phyloP scores from a whole-genome alignment of 495 filamentous ascomycete genomes.

The Diplogelasinospora grovesii region DNA sequence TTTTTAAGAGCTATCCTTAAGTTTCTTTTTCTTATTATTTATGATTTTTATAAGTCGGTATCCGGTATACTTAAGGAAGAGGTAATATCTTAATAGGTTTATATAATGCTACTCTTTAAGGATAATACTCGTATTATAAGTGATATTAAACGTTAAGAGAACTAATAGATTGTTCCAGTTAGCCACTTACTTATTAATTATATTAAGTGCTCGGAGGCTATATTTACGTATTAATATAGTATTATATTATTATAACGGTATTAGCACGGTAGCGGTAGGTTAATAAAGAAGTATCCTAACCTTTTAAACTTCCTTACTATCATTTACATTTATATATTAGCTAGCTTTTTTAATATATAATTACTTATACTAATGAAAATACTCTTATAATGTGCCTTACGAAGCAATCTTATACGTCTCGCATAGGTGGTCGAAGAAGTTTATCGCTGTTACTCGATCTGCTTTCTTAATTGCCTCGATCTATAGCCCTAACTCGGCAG shows the following conservation, averaged over 20 bases:
- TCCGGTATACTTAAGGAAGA: conserved; percentile 10
- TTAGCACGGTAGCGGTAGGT: too few species aligned
- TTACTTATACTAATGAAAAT: too few species aligned
- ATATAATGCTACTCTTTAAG: conserved; percentile 16
- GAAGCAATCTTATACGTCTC: neutral
- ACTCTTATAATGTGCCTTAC: conserved; percentile 1
- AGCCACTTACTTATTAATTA: too few species aligned
- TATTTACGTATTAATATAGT: too few species aligned
- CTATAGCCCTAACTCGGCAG: neutral
- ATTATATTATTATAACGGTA: too few species aligned
- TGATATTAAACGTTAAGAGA: conserved; percentile 19
- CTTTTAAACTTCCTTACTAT: too few species aligned
- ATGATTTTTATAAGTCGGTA: conserved; percentile 9
- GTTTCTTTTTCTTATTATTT: conserved; percentile 11
- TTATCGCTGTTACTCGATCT: neutral
- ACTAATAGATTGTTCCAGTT: too few species aligned
- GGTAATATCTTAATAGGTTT: conserved; percentile 3
- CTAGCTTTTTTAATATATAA: too few species aligned
- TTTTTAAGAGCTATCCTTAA: conserved; percentile 13
- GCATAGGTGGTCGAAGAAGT: conserved; percentile 3
- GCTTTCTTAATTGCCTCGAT: neutral
- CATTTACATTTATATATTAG: too few species aligned
- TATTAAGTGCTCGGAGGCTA: too few species aligned
- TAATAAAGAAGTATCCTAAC: too few species aligned
- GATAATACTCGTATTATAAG: conserved; percentile 20